Base-by-base conservation (phyloP, 2,329 filamentous ascomycete species). In the Trichoderma lentiforme region DNA sequence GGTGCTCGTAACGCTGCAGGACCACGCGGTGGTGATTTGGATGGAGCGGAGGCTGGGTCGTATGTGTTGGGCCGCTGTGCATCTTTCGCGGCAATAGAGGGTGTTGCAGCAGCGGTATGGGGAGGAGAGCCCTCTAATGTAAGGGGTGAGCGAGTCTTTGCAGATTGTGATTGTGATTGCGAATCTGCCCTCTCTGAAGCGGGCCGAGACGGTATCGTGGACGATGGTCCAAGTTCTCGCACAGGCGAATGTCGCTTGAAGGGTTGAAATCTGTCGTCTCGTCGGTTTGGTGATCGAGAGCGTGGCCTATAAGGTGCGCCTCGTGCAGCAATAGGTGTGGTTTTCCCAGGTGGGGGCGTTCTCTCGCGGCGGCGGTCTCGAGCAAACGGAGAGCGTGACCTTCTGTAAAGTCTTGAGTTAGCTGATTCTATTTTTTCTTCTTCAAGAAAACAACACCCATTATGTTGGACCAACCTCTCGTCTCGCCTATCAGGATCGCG, bases 321-420 rank as follows among this genome's bases (percentile, higher is more conserved):
- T 11, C 81, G 78, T 43, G 81, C 72, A 14, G 74, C 78, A 30
- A 76, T 66, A 8, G 77, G 76, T 24, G 80, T 77, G 2, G 77
- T 78, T 65, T 77, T 77, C 26, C 75, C 74, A 6, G 74, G 75
- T 21, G 80, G 80, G 21, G 73, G 80, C n/a, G 73, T 79, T 74
- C 80, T 79, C 8, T 80, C 80, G 28, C 80, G 82, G 32, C 81
- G 83, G 72, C 81, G 83, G 72, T 88, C 86, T 76, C 85, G 81
- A 51, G 82, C 82, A 72, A 83, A 84, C 1, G 87, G 87, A 39
- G 87, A 89, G 62, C 88, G 83, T 28, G 88, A 89, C 75, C 87
- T 83, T 73, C 86, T 83, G 78, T 86, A 87, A 74, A 74, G 47
- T 39, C 60, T 43, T 30, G 21, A 28, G 56, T 60, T 73, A 73